Conservation (phyloP, 176 grass and related monocot species). For the Lolium perenne region DNA sequence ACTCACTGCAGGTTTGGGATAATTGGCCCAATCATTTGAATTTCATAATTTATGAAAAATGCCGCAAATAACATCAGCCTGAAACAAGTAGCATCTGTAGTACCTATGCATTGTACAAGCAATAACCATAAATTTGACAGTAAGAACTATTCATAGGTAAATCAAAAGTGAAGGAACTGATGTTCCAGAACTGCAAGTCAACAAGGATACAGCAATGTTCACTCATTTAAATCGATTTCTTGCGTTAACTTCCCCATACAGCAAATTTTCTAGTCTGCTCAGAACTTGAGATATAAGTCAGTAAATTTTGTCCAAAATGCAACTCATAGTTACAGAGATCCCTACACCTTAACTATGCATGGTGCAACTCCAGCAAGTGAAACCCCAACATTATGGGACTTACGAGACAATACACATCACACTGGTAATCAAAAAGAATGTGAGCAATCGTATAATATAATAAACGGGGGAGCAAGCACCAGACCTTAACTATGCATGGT, state of each 20-base stretch:
- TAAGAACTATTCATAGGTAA: neutral
- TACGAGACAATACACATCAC: neutral
- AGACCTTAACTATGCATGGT: no score
- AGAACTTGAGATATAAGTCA: neutral
- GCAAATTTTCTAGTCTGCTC: neutral
- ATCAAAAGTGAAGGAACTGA: neutral
- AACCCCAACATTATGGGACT: neutral
- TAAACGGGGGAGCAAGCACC: slow-evolving; percentile 10
- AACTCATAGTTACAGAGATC: slow-evolving; percentile 17
- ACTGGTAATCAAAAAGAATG: neutral
- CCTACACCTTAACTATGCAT: neutral
- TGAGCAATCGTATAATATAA: neutral
- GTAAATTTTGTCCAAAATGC: neutral
- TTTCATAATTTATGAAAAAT: slow-evolving; percentile 13
- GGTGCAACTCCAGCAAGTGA: neutral
- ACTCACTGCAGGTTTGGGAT: neutral
- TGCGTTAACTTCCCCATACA: neutral
- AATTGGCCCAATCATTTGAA: slow-evolving; percentile 2
- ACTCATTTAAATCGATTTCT: slow-evolving; percentile 7
- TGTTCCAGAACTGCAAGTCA: neutral
- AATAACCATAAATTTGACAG: neutral
- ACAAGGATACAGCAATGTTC: slow-evolving; percentile 4
- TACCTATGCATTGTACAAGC: neutral
- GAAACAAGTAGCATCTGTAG: neutral
- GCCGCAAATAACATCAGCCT: neutral